Percentiles rank a stretch among this genome's conserved stretches.
These are phyloP conservation scores for Tardiomyces blankii DNA, from an alignment of 1,139 yeast species.

Conservation along the genomic window DNA sequence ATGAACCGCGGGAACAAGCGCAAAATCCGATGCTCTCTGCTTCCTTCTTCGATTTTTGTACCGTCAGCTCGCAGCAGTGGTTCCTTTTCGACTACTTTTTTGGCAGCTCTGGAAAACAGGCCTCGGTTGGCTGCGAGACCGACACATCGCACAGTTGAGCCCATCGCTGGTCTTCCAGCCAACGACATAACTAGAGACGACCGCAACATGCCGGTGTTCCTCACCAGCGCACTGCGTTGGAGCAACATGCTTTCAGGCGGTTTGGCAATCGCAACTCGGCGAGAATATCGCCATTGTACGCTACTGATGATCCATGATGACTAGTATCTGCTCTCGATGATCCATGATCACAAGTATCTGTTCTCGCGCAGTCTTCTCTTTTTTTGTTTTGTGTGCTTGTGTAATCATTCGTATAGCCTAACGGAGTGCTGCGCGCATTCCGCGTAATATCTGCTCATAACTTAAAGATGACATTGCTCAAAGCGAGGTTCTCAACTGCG, in stretches of 20 bases:
- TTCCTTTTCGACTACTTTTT: slow-evolving; percentile 6
- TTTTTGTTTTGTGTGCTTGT: too few relatives aligned
- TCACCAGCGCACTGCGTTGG: background rate
- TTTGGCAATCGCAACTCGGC: background rate
- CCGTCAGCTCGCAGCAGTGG: background rate
- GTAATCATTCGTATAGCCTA: too few relatives aligned
- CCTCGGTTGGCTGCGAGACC: slow-evolving; percentile 22
- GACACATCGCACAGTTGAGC: slow-evolving; percentile 42
- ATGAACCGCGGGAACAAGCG: slow-evolving; percentile 34
- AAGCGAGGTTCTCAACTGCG: too few relatives aligned
- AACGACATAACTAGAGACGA: too few relatives aligned
- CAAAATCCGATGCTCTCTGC: slow-evolving; percentile 2
- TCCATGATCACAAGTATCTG: too few relatives aligned
- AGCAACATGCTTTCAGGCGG: background rate
- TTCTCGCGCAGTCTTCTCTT: too few relatives aligned
- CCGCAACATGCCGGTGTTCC: background rate
- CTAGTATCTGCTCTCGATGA: too few relatives aligned
- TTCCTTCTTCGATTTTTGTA: background rate
- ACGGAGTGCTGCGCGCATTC: too few relatives aligned
- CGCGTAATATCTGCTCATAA: too few relatives aligned
- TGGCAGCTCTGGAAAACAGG: slow-evolving; percentile 12
- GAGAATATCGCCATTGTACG: too few relatives aligned
- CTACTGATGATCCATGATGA: too few relatives aligned
- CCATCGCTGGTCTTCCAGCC: background rate
- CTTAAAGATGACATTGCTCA: too few relatives aligned